A percentile compares a stretch with the other conserved stretches of the same genome.
Conservation (phyloP, 2,329 filamentous ascomycete species). For the Exophiala xenobiotica region DNA sequence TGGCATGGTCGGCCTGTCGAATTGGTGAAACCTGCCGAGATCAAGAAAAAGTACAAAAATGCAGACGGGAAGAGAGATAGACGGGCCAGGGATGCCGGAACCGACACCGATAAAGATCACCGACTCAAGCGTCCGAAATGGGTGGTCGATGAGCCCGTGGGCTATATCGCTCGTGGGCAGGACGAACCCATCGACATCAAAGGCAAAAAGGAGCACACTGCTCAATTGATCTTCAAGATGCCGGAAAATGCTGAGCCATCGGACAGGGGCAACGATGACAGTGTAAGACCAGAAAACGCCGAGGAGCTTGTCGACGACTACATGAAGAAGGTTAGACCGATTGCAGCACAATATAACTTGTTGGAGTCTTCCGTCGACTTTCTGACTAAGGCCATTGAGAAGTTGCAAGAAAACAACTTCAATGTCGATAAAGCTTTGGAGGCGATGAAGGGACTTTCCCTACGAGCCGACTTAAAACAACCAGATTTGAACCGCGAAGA, state of each 20-base stretch:
- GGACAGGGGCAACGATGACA: constrained; percentile 45
- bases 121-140: constrained; percentile 84
- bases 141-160: constrained; percentile 86
- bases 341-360: constrained; percentile 68
- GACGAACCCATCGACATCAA: constrained; percentile 63
- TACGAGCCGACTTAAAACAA: constrained; percentile 73
- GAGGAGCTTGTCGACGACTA: constrained; percentile 71
- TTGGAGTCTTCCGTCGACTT: constrained; percentile 79
- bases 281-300: constrained; percentile 37
- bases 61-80: constrained; percentile 70
- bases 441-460: constrained; percentile 66
- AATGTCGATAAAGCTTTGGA: constrained; percentile 69
- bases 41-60: constrained; percentile 72
- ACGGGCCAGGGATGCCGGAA: constrained; percentile 73
- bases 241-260: constrained; percentile 54
- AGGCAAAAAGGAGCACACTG: constrained; percentile 72
- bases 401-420: constrained; percentile 71
- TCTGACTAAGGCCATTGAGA: constrained; percentile 75
- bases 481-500: constrained; percentile 76
- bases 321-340: constrained; percentile 65
- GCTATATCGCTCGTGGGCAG: constrained; percentile 81
- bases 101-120: constrained; percentile 77
- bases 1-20: constrained; percentile 89
- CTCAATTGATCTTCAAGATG: constrained; percentile 76
- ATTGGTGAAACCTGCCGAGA: constrained; percentile 82